A percentile compares a stretch with the other conserved stretches of the same genome.
These are phyloP conservation scores for Talaromyces nanjingensis DNA, from an alignment of 495 filamentous ascomycete genomes.

Conservation along the genomic window DNA sequence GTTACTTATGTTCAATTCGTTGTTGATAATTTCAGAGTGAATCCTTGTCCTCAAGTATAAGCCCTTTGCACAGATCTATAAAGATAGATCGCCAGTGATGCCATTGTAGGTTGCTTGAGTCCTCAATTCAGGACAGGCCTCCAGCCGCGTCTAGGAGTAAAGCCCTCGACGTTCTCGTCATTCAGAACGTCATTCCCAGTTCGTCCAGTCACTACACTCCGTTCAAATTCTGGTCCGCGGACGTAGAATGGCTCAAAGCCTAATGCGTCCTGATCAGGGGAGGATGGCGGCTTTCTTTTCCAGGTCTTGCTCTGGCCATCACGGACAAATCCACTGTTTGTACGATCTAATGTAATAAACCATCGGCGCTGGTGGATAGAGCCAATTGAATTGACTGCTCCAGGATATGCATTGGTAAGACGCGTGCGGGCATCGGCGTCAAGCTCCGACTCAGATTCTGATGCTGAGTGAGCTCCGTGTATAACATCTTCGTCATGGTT, in stretches of 20 bases:
- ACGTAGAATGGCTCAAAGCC: conserved; percentile 54
- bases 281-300: background rate
- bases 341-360: conserved; percentile 52
- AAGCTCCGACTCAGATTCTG: conserved; percentile 7
- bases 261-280: conserved; percentile 5
- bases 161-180: conserved; percentile 52
- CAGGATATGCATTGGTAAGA: conserved; percentile 56
- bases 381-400: conserved; percentile 53
- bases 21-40: background rate
- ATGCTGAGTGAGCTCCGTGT: conserved; percentile 3
- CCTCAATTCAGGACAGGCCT: conserved; percentile 43
- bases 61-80: background rate
- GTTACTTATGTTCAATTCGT: background rate
- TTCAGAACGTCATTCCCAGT: conserved; percentile 46
- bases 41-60: background rate
- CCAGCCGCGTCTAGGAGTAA: conserved; percentile 51
- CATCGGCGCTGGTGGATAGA: conserved; percentile 60
- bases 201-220: conserved; percentile 57
- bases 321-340: conserved; percentile 44
- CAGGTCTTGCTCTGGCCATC: conserved; percentile 11
- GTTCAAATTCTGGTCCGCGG: conserved; percentile 46
- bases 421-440: conserved; percentile 42
- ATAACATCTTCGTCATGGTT: background rate
- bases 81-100: background rate
- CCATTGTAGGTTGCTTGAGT: background rate